Evolutionary conservation across 2,329 filamentous ascomycete genomes (phyloP).

Genomic region (Aspergillus uvarum): DNA sequence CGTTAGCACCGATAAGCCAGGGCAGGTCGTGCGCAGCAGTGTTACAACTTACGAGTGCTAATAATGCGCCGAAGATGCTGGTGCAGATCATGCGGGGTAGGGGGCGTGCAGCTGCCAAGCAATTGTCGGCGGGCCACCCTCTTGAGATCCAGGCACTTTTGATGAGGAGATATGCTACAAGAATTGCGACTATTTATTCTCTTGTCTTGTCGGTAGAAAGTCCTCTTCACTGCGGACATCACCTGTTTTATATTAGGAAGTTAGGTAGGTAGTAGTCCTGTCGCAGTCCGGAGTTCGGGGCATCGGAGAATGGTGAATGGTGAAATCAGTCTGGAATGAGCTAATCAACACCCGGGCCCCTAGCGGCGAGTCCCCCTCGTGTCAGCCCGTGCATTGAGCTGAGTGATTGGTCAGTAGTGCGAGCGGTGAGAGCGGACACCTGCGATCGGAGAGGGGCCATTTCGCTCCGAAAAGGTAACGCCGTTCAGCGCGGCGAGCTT

Average conservation of each 20-base stretch:
- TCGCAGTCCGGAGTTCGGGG: background rate
- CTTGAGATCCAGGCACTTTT: no score
- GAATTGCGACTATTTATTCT: no score
- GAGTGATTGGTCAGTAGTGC: conserved; percentile 34
- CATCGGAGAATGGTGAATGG: background rate
- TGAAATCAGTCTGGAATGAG: background rate
- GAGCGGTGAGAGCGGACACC: background rate
- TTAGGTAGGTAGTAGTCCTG: background rate
- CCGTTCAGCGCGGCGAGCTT: background rate
- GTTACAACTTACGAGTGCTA: background rate
- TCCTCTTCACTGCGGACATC: no score
- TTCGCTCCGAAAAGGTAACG: background rate
- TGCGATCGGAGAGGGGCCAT: background rate
- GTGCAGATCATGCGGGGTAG: background rate
- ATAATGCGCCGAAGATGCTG: background rate
- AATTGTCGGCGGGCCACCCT: background rate
- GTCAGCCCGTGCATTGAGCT: background rate
- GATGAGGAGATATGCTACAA: no score
- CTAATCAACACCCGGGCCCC: background rate
- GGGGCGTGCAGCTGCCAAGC: background rate
- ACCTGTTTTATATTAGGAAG: no score
- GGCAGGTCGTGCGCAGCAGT: background rate
- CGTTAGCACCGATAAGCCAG: background rate
- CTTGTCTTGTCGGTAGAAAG: no score
- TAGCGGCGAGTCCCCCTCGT: background rate